Percentiles rank a stretch among this genome's conserved stretches.
These are phyloP conservation scores for Chenopodium quinoa DNA, from an alignment of 148 eudicot species.

Conservation along the genomic window DNA sequence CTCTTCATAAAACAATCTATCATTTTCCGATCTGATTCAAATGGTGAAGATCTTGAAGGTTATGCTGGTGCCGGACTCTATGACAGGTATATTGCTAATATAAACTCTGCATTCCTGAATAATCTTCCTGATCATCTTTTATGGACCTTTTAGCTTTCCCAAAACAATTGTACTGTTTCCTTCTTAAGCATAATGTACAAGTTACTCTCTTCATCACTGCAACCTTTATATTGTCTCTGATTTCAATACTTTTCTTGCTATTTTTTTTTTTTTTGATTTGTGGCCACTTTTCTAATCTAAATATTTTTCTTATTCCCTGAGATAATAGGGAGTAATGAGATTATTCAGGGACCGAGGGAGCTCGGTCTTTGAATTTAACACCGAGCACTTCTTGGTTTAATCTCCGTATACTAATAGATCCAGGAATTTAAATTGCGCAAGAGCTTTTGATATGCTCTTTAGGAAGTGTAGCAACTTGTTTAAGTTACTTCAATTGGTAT, in stretches of 20 bases:
- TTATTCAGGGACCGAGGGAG: neutral
- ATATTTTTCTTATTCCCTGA: neutral
- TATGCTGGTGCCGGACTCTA: conserved; percentile 99
- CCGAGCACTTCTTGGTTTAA: neutral
- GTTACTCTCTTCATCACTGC: neutral
- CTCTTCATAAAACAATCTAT: conserved; percentile 83
- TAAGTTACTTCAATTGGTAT: neutral
- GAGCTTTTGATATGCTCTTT: neutral
- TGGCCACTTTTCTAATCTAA: neutral
- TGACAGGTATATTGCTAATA: conserved; percentile 59
- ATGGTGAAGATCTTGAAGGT: conserved; percentile 99
- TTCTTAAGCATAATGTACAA: neutral
- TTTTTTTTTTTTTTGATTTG: too few species aligned
- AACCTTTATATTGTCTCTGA: neutral
- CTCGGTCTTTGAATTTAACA: neutral
- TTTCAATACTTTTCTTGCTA: neutral
- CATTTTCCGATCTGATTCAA: conserved; percentile 97
- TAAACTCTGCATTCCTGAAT: neutral
- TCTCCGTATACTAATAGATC: neutral
- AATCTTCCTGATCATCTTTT: neutral
- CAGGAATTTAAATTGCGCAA: neutral
- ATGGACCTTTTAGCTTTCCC: neutral
- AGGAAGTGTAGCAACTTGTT: neutral
- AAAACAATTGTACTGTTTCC: neutral
- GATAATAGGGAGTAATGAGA: neutral